Base-by-base conservation (phyloP, 1,284 basidiomycete genomes). In the Ceratobasidium sp. region DNA sequence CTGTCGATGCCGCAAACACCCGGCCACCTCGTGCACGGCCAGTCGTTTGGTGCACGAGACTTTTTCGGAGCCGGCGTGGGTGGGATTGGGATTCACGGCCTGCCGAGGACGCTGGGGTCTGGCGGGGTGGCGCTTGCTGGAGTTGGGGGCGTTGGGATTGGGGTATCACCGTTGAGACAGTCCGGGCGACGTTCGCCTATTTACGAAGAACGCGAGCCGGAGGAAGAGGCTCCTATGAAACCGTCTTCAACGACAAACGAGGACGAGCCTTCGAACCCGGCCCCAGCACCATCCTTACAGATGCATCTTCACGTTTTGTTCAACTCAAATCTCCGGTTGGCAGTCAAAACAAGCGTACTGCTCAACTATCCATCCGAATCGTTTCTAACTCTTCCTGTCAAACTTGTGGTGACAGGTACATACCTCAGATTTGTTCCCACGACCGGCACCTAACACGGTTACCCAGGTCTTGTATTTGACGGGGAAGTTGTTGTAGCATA, bases 341-440 rank as follows among this genome's bases (percentile, higher is more conserved):
- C 92, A 1, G 85, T 99, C 75, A 89, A 90, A n/a, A 98, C 97
- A 0, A 94, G 93, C 10, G 86, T 99, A 21, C 88, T 96, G 75
- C 96, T 99, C 80, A 98, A 98, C 82, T 97, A 98, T 80, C 96
- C 97, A 0, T 93, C 93, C 0, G 89, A 91, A 0, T 88, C 92
- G 78, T 98, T 99, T 85, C 98, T 99, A 95, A 90, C 92, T 6
- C 86, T 99, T 21, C 97, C 97, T 1, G 92, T 99, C 79, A 92
- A 93, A 78, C 88, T 99, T 58, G 91, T 90, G 18, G 89, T 98
- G 26, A 97, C 92, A 0, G 94, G 65, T 69, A 50, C 18, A 36
- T 57, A 16, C 36, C 18, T 43, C 1, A 23, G 50, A 4, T 10
- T 30, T 45, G 10, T 50, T 69, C 52, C 32, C 52, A 69, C 52